These are phyloP conservation scores for Pseudocercospora crystallina DNA, from an alignment of 2,329 filamentous ascomycete genomes.

Conservation along the genomic window DNA sequence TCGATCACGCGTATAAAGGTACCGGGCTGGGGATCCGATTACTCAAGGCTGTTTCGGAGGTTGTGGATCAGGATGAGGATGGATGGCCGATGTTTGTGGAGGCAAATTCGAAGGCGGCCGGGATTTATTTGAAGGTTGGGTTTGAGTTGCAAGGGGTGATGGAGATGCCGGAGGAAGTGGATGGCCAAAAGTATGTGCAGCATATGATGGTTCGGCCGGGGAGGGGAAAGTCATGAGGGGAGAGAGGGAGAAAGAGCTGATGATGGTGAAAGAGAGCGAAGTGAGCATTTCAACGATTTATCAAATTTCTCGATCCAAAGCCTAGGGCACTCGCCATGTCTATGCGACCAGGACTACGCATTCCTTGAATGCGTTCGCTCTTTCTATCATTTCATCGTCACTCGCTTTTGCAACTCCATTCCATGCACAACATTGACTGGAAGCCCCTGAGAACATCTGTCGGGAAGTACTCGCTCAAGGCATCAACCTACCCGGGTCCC, in stretches of 20 bases:
- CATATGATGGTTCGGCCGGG: slow-evolving; percentile 9
- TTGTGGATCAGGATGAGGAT: slow-evolving; percentile 22
- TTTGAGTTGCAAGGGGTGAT: slow-evolving; percentile 10
- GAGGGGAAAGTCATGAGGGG: not conserved
- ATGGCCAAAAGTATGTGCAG: slow-evolving; percentile 7
- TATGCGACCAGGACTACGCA: no score
- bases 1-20: slow-evolving; percentile 26
- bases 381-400: not conserved
- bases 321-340: no score
- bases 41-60: slow-evolving; percentile 21
- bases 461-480: slow-evolving; percentile 28
- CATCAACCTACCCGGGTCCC: slow-evolving; percentile 59
- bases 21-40: slow-evolving; percentile 22
- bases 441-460: not conserved
- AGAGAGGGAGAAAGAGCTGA: no score
- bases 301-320: no score
- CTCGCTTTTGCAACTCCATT: not conserved
- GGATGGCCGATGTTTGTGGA: slow-evolving; percentile 25
- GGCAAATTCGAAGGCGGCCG: slow-evolving; percentile 22
- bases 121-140: slow-evolving; percentile 19
- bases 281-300: no score
- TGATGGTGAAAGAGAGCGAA: no score
- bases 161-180: slow-evolving; percentile 4
- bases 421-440: not conserved
- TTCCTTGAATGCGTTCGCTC: not conserved